phyloP scores from a whole-genome alignment of 2,329 filamentous ascomycete genomes.

The Helminthosporium solani region DNA sequence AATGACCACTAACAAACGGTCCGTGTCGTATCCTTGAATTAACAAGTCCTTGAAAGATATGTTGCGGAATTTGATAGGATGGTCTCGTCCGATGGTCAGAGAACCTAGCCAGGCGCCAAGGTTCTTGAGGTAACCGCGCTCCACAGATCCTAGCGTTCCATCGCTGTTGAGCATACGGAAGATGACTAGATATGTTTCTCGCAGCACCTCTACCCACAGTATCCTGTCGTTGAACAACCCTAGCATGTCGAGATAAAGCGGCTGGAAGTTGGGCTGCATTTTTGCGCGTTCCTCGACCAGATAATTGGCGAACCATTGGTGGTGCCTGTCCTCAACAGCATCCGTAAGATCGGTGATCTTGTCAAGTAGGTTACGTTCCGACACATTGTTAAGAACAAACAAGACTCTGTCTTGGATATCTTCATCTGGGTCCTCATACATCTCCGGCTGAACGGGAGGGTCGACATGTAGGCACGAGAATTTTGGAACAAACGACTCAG shows the following conservation, averaged over 20 bases:
- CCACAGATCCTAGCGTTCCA: constrained; percentile 78
- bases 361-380: constrained; percentile 78
- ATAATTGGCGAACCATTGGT: constrained; percentile 96
- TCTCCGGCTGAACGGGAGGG: constrained; percentile 59
- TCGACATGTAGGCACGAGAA: constrained; percentile 81
- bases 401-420: constrained; percentile 90
- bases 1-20: constrained; percentile 87
- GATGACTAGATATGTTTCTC: constrained; percentile 88
- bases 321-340: constrained; percentile 75
- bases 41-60: constrained; percentile 96
- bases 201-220: constrained; percentile 84
- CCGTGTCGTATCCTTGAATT: constrained; percentile 89
- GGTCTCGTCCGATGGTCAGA: constrained; percentile 87
- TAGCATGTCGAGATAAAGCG: constrained; percentile 87
- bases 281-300: constrained; percentile 95
- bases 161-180: constrained; percentile 88
- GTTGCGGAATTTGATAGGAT: constrained; percentile 93
- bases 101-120: constrained; percentile 91
- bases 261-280: constrained; percentile 94
- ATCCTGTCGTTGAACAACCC: constrained; percentile 75
- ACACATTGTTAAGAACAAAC: constrained; percentile 96
- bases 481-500: constrained; percentile 65
- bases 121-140: constrained; percentile 88
- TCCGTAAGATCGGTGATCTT: constrained; percentile 82
- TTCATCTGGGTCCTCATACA: constrained; percentile 79